Evolutionary conservation across 78 protist genomes (phyloP), one percentile per base, ranked within the genome.

Genomic region (Paulinella micropora): DNA sequence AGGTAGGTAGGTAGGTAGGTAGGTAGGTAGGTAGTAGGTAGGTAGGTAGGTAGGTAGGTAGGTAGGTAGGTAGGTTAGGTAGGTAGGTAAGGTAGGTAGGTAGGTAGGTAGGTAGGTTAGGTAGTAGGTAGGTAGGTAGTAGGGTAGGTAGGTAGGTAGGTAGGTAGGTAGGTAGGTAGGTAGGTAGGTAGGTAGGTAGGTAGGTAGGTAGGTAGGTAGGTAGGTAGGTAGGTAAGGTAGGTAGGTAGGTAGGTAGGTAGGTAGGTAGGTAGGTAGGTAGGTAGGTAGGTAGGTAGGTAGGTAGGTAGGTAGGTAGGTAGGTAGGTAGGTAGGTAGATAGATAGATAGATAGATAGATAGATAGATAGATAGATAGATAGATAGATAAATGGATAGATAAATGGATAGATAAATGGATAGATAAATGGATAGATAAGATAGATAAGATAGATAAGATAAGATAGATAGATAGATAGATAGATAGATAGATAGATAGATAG

Each of bases 11-110:
- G 15, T 51, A 51, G 6, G 15, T 51, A 15, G 6, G 15, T 51
- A 15, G 6, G 15, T 51, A 51, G 73, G 73, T 51, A 51, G 6
- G 15, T 51, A 51, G 32, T n/a, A n/a, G n/a, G n/a, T n/a, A n/a
- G 15, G 6, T 86, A 23, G 79, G 88, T 15, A 29, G 39, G 97
- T 96, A 3, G 73, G 15, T 23, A 23, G 73, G 6, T 51, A 51
- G 6, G 73, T 51, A 51, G n/a, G n/a, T n/a, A 51, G 6, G 73
- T 15, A 51, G 15, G 6, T 23, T 51, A 15, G 6, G 15, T 51
- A 15, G 6, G 15, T 51, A 23, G 15, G 6, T 23, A 23, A 51
- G 6, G 15, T 51, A 51, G 6, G 15, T 51, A 51, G 6, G 15
- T 51, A 51, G 6, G 15, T 51, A 51, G 6, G 15, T 51, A 51